Percentiles rank a stretch among this genome's conserved stretches.
Conservation (phyloP, 768 basidiomycete species). For the Scleroderma bovista region DNA sequence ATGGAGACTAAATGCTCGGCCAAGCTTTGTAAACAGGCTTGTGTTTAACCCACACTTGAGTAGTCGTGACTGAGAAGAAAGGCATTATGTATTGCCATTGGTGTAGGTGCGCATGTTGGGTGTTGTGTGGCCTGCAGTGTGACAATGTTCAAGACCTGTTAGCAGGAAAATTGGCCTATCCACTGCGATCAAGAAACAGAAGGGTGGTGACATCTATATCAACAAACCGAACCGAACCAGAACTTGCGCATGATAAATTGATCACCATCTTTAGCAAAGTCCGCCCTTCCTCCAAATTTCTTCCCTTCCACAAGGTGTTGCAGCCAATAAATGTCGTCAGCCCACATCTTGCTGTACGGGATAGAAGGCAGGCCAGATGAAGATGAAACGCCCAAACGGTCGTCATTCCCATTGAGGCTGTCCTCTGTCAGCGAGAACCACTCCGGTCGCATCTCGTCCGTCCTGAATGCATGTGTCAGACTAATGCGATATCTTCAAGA, state of each 20-base stretch:
- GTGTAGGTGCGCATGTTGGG: no score
- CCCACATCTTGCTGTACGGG: conserved; percentile 58
- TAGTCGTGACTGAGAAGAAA: no score
- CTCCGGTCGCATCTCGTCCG: conserved; percentile 82
- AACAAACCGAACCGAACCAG: conserved; percentile 61
- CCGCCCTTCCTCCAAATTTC: conserved; percentile 45
- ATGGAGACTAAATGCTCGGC: no score
- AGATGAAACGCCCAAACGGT: not conserved
- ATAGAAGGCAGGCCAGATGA: conserved; percentile 33
- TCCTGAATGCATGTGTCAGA: no score
- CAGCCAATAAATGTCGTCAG: conserved; percentile 63
- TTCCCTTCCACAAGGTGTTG: conserved; percentile 46
- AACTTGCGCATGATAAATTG: conserved; percentile 71
- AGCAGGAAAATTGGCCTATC: no score
- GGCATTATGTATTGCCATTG: no score
- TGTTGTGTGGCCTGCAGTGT: no score
- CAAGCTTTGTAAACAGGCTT: no score
- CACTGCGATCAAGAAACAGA: no score
- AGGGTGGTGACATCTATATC: not conserved
- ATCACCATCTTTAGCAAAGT: conserved; percentile 71
- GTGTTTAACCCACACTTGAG: no score
- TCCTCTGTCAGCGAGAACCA: conserved; percentile 54
- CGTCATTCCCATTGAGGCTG: conserved; percentile 11
- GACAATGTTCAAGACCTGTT: no score
- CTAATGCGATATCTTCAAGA: no score